Conservation (phyloP, 2,329 filamentous ascomycete genomes). For the Leptographium lundbergii region DNA sequence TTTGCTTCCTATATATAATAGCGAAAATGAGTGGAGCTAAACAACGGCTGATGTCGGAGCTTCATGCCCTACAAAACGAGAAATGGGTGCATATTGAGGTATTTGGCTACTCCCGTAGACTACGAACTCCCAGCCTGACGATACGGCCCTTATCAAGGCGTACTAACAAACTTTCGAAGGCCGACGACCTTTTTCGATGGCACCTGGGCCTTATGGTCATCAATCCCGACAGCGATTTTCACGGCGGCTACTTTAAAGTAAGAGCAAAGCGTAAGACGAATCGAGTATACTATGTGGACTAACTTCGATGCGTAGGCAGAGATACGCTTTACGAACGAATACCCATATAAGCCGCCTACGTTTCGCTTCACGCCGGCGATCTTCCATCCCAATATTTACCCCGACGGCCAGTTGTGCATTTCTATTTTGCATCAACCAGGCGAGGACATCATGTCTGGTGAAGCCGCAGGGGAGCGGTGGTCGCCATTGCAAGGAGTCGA, state of each 20-base stretch:
- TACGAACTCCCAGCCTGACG: not conserved
- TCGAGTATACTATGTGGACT: not conserved
- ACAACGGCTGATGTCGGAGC: slow-evolving; percentile 80
- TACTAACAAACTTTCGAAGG: slow-evolving; percentile 23
- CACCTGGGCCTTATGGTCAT: slow-evolving; percentile 80
- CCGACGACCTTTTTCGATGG: slow-evolving; percentile 73
- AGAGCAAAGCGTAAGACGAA: not conserved
- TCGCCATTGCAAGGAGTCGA: slow-evolving; percentile 88
- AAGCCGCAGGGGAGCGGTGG: slow-evolving; percentile 84
- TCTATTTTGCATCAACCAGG: slow-evolving; percentile 90
- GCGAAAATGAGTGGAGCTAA: slow-evolving; percentile 43
- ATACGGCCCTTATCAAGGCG: not conserved
- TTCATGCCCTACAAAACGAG: slow-evolving; percentile 70
- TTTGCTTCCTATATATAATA: not conserved
- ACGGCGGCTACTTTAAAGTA: slow-evolving; percentile 80
- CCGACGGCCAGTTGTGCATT: slow-evolving; percentile 84
- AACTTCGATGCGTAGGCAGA: slow-evolving; percentile 40
- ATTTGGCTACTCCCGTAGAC: slow-evolving; percentile 16
- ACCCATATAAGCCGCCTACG: slow-evolving; percentile 77
- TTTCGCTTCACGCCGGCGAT: slow-evolving; percentile 74
- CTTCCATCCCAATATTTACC: slow-evolving; percentile 88
- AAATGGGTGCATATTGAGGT: slow-evolving; percentile 90
- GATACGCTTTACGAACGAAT: slow-evolving; percentile 79
- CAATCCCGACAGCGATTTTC: slow-evolving; percentile 82
- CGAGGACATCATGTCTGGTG: slow-evolving; percentile 85